phyloP scores from a whole-genome alignment of 352 stramenopile species.

The Pythium oligandrum region DNA sequence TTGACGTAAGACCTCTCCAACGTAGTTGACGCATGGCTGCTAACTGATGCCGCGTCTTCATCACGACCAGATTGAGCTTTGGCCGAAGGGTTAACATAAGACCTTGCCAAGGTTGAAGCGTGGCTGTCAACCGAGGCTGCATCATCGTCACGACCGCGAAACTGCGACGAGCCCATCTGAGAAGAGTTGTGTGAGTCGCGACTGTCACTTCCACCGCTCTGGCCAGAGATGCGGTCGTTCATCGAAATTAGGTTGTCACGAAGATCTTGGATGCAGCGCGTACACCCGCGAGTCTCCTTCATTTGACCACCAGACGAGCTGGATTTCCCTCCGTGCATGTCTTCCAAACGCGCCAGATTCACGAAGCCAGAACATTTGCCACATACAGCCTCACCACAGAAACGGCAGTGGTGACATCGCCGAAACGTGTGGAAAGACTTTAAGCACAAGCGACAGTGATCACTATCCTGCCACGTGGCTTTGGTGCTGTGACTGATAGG shows the following conservation, averaged over 20 bases:
- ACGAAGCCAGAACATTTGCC: slow-evolving; percentile 60
- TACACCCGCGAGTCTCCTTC: slow-evolving; percentile 15
- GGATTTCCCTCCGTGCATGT: slow-evolving; percentile 13
- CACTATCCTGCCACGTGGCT: slow-evolving; percentile 53
- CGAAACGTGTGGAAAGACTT: slow-evolving; percentile 67
- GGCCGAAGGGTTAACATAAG: too few relatives aligned
- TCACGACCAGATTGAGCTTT: too few relatives aligned
- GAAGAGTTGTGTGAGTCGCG: too few relatives aligned
- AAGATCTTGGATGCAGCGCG: slow-evolving; percentile 13
- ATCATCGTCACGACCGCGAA: too few relatives aligned
- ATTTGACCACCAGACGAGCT: background rate
- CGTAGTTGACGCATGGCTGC: too few relatives aligned
- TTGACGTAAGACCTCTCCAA: too few relatives aligned
- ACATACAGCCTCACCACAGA: slow-evolving; percentile 65
- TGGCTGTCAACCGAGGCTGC: too few relatives aligned
- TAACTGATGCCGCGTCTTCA: too few relatives aligned
- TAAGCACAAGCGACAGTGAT: slow-evolving; percentile 53
- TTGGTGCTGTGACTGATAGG: slow-evolving; percentile 28
- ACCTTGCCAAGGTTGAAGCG: too few relatives aligned
- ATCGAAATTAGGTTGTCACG: background rate
- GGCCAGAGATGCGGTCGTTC: too few relatives aligned
- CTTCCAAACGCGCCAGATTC: slow-evolving; percentile 28
- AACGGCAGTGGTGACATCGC: slow-evolving; percentile 58
- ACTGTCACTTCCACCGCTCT: too few relatives aligned
- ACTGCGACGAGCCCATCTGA: too few relatives aligned